Conservation (phyloP, 2,329 filamentous ascomycete genomes). For the Verticillium longisporum region DNA sequence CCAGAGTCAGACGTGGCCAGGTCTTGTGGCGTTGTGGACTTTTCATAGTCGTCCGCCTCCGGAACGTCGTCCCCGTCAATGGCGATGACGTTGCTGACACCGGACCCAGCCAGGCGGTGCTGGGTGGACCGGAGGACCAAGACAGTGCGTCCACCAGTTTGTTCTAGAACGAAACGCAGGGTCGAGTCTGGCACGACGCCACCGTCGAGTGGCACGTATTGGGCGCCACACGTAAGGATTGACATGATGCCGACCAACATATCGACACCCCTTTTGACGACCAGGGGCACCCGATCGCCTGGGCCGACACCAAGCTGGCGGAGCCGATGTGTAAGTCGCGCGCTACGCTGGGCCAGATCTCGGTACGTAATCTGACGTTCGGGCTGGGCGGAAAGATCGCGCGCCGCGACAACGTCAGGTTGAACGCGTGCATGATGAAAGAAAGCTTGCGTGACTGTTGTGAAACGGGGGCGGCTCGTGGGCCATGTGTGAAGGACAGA, state of each 20-base stretch:
- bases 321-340: conserved; percentile 22
- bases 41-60: neutral
- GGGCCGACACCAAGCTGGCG: conserved; percentile 21
- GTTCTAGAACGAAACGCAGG: conserved; percentile 38
- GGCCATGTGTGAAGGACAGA: neutral
- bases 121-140: conserved; percentile 27
- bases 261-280: conserved; percentile 32
- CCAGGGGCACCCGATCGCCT: conserved; percentile 31
- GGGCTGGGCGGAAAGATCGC: neutral
- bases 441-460: conserved; percentile 30
- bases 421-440: conserved; percentile 19
- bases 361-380: conserved; percentile 21
- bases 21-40: neutral
- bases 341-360: conserved; percentile 21
- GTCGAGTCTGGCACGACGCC: conserved; percentile 40
- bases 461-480: neutral
- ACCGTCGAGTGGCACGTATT: conserved; percentile 38
- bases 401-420: conserved; percentile 1
- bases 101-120: neutral
- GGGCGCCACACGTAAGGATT: conserved; percentile 34
- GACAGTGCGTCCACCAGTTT: conserved; percentile 31
- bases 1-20: conserved; percentile 26
- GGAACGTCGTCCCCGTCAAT: conserved; percentile 1
- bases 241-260: conserved; percentile 36
- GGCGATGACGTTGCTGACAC: neutral